Conservation (phyloP, 306 rosid genomes). For the Cyamopsis tetragonoloba region DNA sequence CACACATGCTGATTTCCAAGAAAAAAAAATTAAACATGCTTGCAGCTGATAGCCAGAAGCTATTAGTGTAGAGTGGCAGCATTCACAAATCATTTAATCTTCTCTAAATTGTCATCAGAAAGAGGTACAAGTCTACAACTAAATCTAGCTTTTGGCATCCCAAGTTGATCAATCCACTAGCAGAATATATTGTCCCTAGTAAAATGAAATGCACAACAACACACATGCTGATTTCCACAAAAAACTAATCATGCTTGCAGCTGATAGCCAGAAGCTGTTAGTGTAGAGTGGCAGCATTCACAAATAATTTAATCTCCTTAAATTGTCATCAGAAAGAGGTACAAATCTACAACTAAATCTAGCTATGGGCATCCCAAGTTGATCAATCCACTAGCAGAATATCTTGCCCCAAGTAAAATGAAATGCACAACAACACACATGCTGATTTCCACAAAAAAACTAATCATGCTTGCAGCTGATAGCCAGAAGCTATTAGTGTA, state of each 20-base stretch:
- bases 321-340: not conserved
- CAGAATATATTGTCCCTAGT: not conserved
- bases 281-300: not conserved
- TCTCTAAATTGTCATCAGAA: not conserved
- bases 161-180: not conserved
- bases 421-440: not conserved
- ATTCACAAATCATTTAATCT: constrained; percentile 4
- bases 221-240: not conserved
- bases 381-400: not conserved
- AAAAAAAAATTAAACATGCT: not conserved
- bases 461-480: not conserved
- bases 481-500: not conserved
- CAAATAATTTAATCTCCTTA: constrained; percentile 1
- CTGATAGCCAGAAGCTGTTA: not conserved
- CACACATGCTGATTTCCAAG: not conserved
- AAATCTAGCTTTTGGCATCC: not conserved
- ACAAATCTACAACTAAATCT: not conserved
- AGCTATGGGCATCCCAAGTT: not conserved
- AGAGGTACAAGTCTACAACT: not conserved
- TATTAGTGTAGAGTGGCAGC: not conserved
- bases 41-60: not conserved
- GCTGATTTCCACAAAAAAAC: not conserved
- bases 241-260: not conserved
- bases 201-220: not conserved
- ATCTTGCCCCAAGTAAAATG: not conserved